Conservation (phyloP, 2,329 filamentous ascomycete genomes). For the Cyphellophora attinorum region DNA sequence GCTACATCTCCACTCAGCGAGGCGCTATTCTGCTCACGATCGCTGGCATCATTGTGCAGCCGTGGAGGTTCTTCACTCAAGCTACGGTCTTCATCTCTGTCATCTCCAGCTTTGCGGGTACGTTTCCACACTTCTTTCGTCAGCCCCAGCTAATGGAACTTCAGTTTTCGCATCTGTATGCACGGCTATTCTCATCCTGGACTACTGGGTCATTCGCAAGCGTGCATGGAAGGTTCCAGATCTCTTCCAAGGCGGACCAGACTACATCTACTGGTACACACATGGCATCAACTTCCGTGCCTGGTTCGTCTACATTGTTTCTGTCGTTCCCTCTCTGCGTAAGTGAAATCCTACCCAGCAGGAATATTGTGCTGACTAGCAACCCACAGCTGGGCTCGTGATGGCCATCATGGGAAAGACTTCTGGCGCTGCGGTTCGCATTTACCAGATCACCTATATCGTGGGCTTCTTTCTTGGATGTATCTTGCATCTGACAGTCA, state of each 20-base stretch:
- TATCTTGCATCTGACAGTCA: slow-evolving; percentile 3
- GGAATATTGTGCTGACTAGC: neutral
- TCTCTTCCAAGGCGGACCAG: slow-evolving; percentile 2
- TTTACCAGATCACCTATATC: slow-evolving; percentile 1
- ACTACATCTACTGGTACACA: slow-evolving; percentile 4
- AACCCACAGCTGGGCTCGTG: neutral
- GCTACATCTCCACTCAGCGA: slow-evolving; percentile 5
- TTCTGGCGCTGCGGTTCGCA: neutral
- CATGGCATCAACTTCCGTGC: slow-evolving; percentile 5
- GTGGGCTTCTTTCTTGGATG: neutral
- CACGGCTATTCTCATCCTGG: slow-evolving; percentile 3
- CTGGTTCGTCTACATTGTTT: slow-evolving; percentile 3
- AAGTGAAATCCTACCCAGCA: no score
- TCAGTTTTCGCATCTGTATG: neutral
- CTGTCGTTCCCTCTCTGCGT: slow-evolving; percentile 3
- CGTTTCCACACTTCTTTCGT: no score
- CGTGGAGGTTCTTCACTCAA: slow-evolving; percentile 3
- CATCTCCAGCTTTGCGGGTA: slow-evolving; percentile 3
- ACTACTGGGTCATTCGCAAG: slow-evolving; percentile 5
- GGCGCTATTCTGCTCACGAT: slow-evolving; percentile 2
- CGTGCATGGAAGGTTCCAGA: slow-evolving; percentile 3
- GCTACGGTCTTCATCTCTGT: slow-evolving; percentile 4
- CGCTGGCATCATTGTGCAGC: slow-evolving; percentile 3
- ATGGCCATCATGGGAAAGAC: neutral
- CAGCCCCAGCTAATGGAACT: no score